A percentile compares a stretch with the other conserved stretches of the same genome.
Conservation (phyloP, 2,329 filamentous ascomycete genomes). For the Colletotrichum sp. region DNA sequence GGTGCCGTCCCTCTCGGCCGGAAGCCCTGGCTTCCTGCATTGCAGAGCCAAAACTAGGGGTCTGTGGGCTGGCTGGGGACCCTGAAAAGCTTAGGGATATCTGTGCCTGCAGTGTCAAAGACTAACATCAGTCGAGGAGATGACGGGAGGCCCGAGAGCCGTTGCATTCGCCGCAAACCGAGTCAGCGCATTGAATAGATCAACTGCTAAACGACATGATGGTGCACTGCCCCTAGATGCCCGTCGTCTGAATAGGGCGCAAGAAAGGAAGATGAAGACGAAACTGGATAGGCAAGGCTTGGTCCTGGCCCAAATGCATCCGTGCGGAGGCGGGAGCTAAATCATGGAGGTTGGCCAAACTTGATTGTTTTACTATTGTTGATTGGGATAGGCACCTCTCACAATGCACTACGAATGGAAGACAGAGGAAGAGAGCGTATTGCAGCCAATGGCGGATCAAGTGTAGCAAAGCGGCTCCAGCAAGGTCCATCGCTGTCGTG, state of each 20-base stretch:
- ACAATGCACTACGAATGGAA: neutral
- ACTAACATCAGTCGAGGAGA: slow-evolving; percentile 5
- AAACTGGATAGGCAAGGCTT: neutral
- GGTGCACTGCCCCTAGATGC: neutral
- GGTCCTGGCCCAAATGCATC: neutral
- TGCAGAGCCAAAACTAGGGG: neutral
- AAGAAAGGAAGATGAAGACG: neutral
- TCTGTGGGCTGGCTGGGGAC: neutral
- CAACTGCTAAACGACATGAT: neutral
- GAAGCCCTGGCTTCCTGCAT: neutral
- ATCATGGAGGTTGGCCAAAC: neutral
- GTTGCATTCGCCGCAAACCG: neutral
- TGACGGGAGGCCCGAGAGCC: neutral
- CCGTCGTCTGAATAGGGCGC: slow-evolving; percentile 15
- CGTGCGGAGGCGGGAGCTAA: slow-evolving; percentile 17
- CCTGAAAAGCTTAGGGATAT: slow-evolving; percentile 3
- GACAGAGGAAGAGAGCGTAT: neutral
- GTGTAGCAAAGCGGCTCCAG: neutral
- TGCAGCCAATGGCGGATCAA: neutral
- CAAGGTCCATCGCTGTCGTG: slow-evolving; percentile 7
- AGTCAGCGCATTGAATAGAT: slow-evolving; percentile 5
- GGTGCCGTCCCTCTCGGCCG: neutral
- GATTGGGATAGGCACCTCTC: neutral
- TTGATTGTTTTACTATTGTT: neutral
- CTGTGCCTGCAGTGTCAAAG: neutral